Base-by-base conservation (phyloP, 345 rosid species). In the Alliaria petiolata region DNA sequence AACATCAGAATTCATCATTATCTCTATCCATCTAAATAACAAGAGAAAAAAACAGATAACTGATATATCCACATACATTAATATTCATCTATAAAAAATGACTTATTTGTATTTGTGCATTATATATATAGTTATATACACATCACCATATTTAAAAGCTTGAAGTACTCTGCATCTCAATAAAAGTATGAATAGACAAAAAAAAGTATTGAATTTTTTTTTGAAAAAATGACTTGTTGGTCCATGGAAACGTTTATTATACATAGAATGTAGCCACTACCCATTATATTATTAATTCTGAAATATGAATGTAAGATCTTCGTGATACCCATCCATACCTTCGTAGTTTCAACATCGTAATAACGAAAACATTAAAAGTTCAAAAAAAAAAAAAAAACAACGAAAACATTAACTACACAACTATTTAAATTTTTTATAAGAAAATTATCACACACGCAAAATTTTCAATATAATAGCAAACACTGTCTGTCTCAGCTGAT, bases 311-410 rank as follows among this genome's bases (percentile, higher is more conserved):
- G 56, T 16, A 42, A 16, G 28, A 28, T 8, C 30, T 61, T 4
- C 35, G 55, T 62, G 63, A 46, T 30, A 38, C 36, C 30, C 71
- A 65, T 47, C 11, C 54, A 74, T 49, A 49, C 36, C 35, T 49
- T 49, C 33, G 58, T 55, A 64, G 13, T 64, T 57, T 72, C 42
- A 54, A 43, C 70, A 64, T 72, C 70, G 47, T 36, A 54, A 51
- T 36, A 51, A 53, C 68, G 14, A 43, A 69, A 22, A 33, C 70
- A 63, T 63, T 72, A 43, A 34, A 45, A 3, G 2, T 22, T 22
- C 3, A 22, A 22, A 22, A 22, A n/a, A n/a, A n/a, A n/a, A n/a
- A n/a, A n/a, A n/a, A n/a, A n/a, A n/a, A n/a, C n/a, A n/a, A n/a
- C n/a, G n/a, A n/a, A n/a, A n/a, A n/a, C n/a, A n/a, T n/a, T n/a